Base-by-base conservation (phyloP, 768 basidiomycete species). In the Coprinopsis cinerea region DNA sequence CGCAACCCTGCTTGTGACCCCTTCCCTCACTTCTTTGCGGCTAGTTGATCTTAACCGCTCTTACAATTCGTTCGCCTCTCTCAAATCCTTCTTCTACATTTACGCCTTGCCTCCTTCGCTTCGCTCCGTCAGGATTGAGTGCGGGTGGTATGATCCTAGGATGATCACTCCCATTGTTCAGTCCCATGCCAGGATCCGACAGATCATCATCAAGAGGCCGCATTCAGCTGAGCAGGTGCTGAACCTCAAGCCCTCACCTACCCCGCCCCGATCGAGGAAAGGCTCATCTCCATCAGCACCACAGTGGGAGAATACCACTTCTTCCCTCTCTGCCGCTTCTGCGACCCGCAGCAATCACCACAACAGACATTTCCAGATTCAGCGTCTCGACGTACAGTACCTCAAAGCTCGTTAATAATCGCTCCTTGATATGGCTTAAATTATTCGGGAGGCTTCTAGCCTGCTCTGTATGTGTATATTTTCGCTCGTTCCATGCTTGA, bases 1-100 rank as follows among this genome's bases (percentile, higher is more conserved):
- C 53, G 64, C 79, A 48, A 72, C 75, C 35, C 74, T 75, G 52
- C 55, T 84, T 17, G 69, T 65, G 15, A 65, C 73, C 5, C 82
- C 80, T 20, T 62, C 64, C 26, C 71, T 84, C 26, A 66, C 60
- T 49, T 69, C 67, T 24, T 65, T 87, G 37, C 65, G 64, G 37
- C 67, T 86, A 36, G 55, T 73, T 52, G 78, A 83, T 57, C 47
- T 65, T n/a, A 57, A 61, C 17, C 67, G 64, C 41, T 64, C 65
- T 2, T 63, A 56, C 27, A 57, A 56, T 32, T 57, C 73, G 22
- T 79, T 82, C 53, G 63, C 66, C n/a, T 70, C 67, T 25, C 65
- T 81, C 14, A 66, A 66, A 39, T 64, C 63, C 5, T 80, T 78
- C 63, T 74, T 78, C 61, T 70, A 69, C 51, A 59, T 67, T 18